Evolutionary conservation across 768 basidiomycete species (phyloP).

Genomic region (Suillus decipiens): DNA sequence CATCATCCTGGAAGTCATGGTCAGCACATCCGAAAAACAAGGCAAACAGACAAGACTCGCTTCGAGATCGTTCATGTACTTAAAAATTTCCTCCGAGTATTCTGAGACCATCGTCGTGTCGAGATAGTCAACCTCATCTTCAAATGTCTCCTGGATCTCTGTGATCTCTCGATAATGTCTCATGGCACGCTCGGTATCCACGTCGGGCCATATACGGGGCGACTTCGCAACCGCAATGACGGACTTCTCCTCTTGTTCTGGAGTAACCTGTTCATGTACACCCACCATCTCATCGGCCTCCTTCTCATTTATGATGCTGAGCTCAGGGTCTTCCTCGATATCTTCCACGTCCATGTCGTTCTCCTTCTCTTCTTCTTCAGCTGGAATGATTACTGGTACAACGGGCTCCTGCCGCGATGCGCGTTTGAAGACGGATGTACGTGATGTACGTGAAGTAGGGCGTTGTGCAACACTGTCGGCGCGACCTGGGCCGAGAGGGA

Average conservation of each 20-base stretch:
- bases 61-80: constrained; percentile 94
- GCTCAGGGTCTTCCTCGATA: constrained; percentile 42
- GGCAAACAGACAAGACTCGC: constrained; percentile 42
- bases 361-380: constrained; percentile 48
- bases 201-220: constrained; percentile 72
- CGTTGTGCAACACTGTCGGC: constrained; percentile 45
- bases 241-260: constrained; percentile 39
- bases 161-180: constrained; percentile 64
- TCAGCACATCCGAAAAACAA: constrained; percentile 22
- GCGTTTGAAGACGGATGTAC: constrained; percentile 40
- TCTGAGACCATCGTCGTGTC: constrained; percentile 95
- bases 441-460: constrained; percentile 30
- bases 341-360: constrained; percentile 61
- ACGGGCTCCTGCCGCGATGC: constrained; percentile 43
- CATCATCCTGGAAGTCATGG: constrained; percentile 54
- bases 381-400: constrained; percentile 43
- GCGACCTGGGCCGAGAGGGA: constrained; percentile 65
- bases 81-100: constrained; percentile 97
- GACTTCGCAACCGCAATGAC: constrained; percentile 37
- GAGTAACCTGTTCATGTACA: constrained; percentile 42
- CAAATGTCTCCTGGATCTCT: constrained; percentile 59
- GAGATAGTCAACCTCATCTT: constrained; percentile 72
- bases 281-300: constrained; percentile 70
- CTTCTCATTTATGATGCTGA: constrained; percentile 46
- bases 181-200: constrained; percentile 59